phyloP scores from a whole-genome alignment of 2,329 filamentous ascomycete species.

The Truncatella angustata region DNA sequence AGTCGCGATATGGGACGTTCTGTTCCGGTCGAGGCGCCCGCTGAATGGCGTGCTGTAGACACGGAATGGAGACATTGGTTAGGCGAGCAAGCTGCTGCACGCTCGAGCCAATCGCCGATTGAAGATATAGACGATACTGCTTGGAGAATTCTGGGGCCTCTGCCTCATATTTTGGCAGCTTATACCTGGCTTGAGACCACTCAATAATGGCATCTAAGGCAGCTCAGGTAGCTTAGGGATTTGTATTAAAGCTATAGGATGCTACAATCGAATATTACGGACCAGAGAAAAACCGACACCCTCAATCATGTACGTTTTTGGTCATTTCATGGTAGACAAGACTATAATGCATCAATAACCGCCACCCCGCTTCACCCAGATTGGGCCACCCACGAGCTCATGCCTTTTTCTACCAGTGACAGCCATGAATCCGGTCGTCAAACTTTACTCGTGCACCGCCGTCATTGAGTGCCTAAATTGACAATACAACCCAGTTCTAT shows the following conservation, averaged over 20 bases:
- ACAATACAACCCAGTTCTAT: slow-evolving; percentile 66
- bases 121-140: slow-evolving; percentile 8
- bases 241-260: too few species aligned
- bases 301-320: too few species aligned
- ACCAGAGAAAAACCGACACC: too few species aligned
- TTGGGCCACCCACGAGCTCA: too few species aligned
- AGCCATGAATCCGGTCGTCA: too few species aligned
- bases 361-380: too few species aligned
- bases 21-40: neutral
- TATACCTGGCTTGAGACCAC: slow-evolving; percentile 14
- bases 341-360: too few species aligned
- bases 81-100: slow-evolving; percentile 3
- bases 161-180: slow-evolving; percentile 21
- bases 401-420: too few species aligned
- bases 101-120: neutral
- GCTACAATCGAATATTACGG: too few species aligned
- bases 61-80: slow-evolving; percentile 4
- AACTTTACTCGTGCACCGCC: slow-evolving; percentile 56
- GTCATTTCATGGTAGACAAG: too few species aligned
- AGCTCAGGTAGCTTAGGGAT: too few species aligned
- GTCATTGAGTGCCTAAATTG: slow-evolving; percentile 52
- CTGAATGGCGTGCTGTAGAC: slow-evolving; percentile 2
- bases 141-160: slow-evolving; percentile 21
- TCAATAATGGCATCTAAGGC: too few species aligned
- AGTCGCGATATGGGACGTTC: neutral